Evolutionary conservation across 1,139 yeast genomes (phyloP).

Genomic region (Yamadazyma songkhlaensis): DNA sequence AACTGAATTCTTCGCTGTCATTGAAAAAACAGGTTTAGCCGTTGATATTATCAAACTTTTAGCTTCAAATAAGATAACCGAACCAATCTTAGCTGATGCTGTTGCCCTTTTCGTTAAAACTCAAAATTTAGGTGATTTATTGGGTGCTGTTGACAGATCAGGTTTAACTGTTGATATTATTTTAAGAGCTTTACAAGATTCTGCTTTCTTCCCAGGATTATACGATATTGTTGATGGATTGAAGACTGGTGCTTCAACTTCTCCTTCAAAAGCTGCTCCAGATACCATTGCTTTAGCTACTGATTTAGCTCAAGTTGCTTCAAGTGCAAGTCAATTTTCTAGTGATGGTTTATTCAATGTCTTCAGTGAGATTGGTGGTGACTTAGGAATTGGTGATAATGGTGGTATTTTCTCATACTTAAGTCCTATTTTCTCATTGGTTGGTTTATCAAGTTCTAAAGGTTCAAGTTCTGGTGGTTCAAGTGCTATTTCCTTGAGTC

Average conservation of each 20-base stretch:
- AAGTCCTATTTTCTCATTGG: conserved; percentile 12
- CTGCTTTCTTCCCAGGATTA: conserved; percentile 26
- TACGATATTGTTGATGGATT: conserved; percentile 18
- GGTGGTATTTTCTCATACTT: conserved; percentile 17
- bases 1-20: conserved; percentile 18
- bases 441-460: conserved; percentile 12
- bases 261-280: conserved; percentile 12
- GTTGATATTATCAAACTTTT: conserved; percentile 21
- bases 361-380: conserved; percentile 9
- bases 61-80: conserved; percentile 15
- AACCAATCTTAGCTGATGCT: conserved; percentile 21
- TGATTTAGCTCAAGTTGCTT: conserved; percentile 8
- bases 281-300: conserved; percentile 14
- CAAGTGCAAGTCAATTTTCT: conserved; percentile 7
- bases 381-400: conserved; percentile 14
- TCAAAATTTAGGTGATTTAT: conserved; percentile 23
- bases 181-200: conserved; percentile 24
- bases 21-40: conserved; percentile 24
- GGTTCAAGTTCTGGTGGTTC: conserved; percentile 8
- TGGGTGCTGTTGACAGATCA: conserved; percentile 27
- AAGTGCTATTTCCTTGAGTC: conserved; percentile 4
- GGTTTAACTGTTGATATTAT: conserved; percentile 26
- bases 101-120: conserved; percentile 23
- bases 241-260: conserved; percentile 15
- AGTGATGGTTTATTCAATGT: conserved; percentile 13